Evolutionary conservation across 2,329 filamentous ascomycete species (phyloP).

Genomic region (Aspergillus tanneri): DNA sequence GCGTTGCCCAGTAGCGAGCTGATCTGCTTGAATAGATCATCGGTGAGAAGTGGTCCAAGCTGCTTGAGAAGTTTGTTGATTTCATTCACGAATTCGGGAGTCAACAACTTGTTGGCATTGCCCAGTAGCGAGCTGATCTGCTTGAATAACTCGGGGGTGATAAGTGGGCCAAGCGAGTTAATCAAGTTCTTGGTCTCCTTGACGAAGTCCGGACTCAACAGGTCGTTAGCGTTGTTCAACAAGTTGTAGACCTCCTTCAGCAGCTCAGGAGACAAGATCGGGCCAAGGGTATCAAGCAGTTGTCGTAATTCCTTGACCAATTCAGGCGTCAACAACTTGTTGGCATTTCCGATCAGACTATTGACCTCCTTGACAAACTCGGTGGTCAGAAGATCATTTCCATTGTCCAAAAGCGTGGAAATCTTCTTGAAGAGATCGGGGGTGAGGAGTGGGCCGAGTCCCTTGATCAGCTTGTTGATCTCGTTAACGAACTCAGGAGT

Average conservation of each 20-base stretch:
- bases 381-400: slow-evolving; percentile 22
- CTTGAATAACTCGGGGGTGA: slow-evolving; percentile 21
- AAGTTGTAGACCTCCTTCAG: slow-evolving; percentile 21
- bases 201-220: slow-evolving; percentile 33
- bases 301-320: slow-evolving; percentile 28
- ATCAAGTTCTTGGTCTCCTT: slow-evolving; percentile 26
- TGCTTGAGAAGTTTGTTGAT: slow-evolving; percentile 3
- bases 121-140: slow-evolving; percentile 18
- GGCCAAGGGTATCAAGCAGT: slow-evolving; percentile 27
- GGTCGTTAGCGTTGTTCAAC: slow-evolving; percentile 27
- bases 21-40: slow-evolving; percentile 22
- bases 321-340: slow-evolving; percentile 26
- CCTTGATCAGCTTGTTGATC: slow-evolving; percentile 23
- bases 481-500: slow-evolving; percentile 26
- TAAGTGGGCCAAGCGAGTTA: slow-evolving; percentile 15
- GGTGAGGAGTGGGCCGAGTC: slow-evolving; percentile 16
- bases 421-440: slow-evolving; percentile 19
- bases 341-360: slow-evolving; percentile 30
- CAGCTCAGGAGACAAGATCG: slow-evolving; percentile 27
- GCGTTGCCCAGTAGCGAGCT: slow-evolving; percentile 23
- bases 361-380: slow-evolving; percentile 32
- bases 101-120: slow-evolving; percentile 10
- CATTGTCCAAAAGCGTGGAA: slow-evolving; percentile 18
- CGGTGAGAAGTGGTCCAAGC: slow-evolving; percentile 26
- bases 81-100: slow-evolving; percentile 27